A percentile compares a stretch with the other conserved stretches of the same genome.
Evolutionary conservation across 768 basidiomycete genomes (phyloP).

Genomic region (Auricularia sp.): DNA sequence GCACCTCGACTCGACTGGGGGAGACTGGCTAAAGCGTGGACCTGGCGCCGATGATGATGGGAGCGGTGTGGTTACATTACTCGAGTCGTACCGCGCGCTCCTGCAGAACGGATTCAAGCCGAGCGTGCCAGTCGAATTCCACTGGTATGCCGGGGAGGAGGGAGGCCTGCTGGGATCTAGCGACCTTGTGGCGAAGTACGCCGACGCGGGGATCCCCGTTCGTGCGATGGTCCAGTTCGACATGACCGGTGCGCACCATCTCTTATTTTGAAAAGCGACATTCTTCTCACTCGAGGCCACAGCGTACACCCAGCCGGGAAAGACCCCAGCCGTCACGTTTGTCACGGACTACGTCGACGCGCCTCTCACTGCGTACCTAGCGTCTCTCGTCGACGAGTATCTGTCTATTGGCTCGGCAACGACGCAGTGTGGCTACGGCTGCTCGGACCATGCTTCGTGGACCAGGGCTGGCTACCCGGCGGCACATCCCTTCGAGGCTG

Average conservation of each 20-base stretch:
- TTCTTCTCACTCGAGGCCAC: background rate
- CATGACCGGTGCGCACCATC: constrained; percentile 21
- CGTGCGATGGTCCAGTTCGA: constrained; percentile 20
- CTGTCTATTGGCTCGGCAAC: background rate
- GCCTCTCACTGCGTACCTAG: constrained; percentile 23
- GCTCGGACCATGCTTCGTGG: constrained; percentile 23
- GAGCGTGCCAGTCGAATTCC: constrained; percentile 12
- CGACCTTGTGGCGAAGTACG: constrained; percentile 26
- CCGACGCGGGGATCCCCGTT: constrained; percentile 22
- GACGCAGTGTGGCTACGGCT: constrained; percentile 24
- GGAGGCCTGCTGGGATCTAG: constrained; percentile 21
- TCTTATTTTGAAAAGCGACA: too few species aligned
- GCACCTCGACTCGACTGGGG: constrained; percentile 64
- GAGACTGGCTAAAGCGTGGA: background rate
- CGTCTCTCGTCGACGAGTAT: constrained; percentile 14
- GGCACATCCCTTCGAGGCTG: constrained; percentile 29
- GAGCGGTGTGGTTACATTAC: constrained; percentile 6
- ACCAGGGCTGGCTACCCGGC: constrained; percentile 14
- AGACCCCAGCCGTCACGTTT: constrained; percentile 12
- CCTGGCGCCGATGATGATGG: constrained; percentile 8
- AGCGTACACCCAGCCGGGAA: constrained; percentile 35
- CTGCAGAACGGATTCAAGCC: constrained; percentile 4
- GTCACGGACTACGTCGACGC: constrained; percentile 1
- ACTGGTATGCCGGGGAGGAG: constrained; percentile 15
- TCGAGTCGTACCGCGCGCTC: constrained; percentile 6